Base-by-base conservation (phyloP, 2,329 filamentous ascomycete species). In the Septoria petroselini region DNA sequence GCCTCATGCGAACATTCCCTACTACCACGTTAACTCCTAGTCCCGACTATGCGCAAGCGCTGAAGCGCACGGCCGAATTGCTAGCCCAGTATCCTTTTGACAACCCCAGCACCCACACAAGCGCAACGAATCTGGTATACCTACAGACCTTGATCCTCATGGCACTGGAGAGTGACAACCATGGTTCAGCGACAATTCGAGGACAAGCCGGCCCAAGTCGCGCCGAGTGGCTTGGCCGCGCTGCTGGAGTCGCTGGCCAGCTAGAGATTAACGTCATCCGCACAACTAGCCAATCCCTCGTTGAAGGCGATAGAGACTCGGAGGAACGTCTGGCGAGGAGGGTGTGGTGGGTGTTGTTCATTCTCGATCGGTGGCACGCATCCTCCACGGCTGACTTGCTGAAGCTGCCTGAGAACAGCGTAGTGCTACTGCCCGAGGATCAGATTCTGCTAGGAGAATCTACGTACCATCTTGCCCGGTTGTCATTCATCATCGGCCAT, bases 301-400 rank as follows among this genome's bases (percentile, higher is more conserved):
- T 69, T 3, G 74, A 77, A 4, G 65, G 71, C 7, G 79, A 84
- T 44, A 62, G 71, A 2, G 82, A 87, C 62, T 78, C 77, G 15
- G 80, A 84, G 37, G 80, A 83, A 41, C 79, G 80, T 14, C 70
- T 88, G 3, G 77, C 77, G 1, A 73, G 83, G 42, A 77, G 83
- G 35, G 77, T 84, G 14, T 89, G 85, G 85, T 88, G 83, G 82
- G 80, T 81, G 11, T 70, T 89, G 27, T 78, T 88, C 38, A 76
- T 85, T 55, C 77, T 89, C 55, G 85, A 89, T 61, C 78, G 84
- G 12, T 89, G 84, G 83, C 81, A 87, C 63, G 82, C 85, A 3
- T 77, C 82, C n/a, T 82, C 81, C 17, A 84, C 79, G 3, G 81
- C 79, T 9, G 81, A 77, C 53, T 81, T 83, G 3, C 61, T 81